Evolutionary conservation across 805 yeast species (phyloP).

Genomic region (Kluyveromyces starmeri): DNA sequence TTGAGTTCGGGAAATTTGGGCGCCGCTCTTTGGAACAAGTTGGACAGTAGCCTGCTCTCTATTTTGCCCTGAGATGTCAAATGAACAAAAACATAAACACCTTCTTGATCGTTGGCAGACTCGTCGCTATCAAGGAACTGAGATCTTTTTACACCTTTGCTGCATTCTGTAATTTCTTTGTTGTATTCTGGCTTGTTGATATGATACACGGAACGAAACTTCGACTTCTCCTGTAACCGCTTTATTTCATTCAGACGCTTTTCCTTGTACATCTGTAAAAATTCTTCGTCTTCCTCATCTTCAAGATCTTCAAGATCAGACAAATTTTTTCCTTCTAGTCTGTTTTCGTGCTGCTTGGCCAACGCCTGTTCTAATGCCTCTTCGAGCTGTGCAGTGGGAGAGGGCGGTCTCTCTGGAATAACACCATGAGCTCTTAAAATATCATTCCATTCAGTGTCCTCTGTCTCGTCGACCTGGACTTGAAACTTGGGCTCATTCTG

Average conservation of each 20-base stretch:
- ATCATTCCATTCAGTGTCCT: slow-evolving; percentile 99
- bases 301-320: slow-evolving; percentile 83
- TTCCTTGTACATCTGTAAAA: slow-evolving; percentile 64
- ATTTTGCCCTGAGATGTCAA: slow-evolving; percentile 57
- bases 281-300: slow-evolving; percentile 90
- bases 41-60: slow-evolving; percentile 64
- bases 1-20: slow-evolving; percentile 69
- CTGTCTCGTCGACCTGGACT: slow-evolving; percentile 87
- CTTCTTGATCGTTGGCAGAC: slow-evolving; percentile 15
- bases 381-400: slow-evolving; percentile 80
- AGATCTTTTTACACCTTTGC: slow-evolving; percentile 29
- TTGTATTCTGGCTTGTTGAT: slow-evolving; percentile 84
- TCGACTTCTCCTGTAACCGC: slow-evolving; percentile 43
- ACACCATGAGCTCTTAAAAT: slow-evolving; percentile 83
- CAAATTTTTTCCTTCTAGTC: slow-evolving; percentile 67
- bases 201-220: slow-evolving; percentile 70
- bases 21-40: slow-evolving; percentile 52
- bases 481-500: slow-evolving; percentile 51
- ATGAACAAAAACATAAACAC: slow-evolving; percentile 65
- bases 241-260: slow-evolving; percentile 71
- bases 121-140: slow-evolving; percentile 1
- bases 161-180: slow-evolving; percentile 75
- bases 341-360: slow-evolving; percentile 66
- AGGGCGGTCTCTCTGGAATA: slow-evolving; percentile 84
- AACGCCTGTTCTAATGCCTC: slow-evolving; percentile 82